A percentile compares a stretch with the other conserved stretches of the same genome.
Evolutionary conservation across 257 asterid genomes (phyloP).

Genomic region (Perilla frutescens): DNA sequence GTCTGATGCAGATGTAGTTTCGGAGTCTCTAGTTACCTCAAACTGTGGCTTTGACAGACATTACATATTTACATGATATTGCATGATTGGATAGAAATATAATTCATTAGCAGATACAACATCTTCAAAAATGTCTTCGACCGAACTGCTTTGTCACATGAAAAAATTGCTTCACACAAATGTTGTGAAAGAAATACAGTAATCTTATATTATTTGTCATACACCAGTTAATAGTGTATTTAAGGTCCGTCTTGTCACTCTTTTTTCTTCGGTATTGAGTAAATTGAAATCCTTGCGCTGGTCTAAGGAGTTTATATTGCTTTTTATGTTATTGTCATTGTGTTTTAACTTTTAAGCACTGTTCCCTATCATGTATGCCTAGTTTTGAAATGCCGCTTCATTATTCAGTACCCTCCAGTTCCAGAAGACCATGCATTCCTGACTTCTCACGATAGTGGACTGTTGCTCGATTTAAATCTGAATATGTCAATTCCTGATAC

Average conservation of each 20-base stretch:
- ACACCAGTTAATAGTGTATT: background rate
- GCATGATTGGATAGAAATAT: background rate
- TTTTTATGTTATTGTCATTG: background rate
- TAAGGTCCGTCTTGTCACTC: background rate
- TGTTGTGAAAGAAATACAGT: too few relatives aligned
- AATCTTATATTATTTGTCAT: background rate
- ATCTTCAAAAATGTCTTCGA: background rate
- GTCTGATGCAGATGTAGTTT: background rate
- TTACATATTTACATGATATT: slow-evolving; percentile 7
- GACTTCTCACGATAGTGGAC: slow-evolving; percentile 60
- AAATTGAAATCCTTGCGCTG: slow-evolving; percentile 2
- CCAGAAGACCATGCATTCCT: slow-evolving; percentile 68
- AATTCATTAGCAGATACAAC: background rate
- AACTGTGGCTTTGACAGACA: background rate
- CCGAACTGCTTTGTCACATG: background rate
- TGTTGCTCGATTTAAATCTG: slow-evolving; percentile 58
- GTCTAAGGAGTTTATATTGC: background rate
- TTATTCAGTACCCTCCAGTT: slow-evolving; percentile 64
- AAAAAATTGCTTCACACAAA: slow-evolving; percentile 26
- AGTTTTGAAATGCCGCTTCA: background rate
- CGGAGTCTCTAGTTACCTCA: background rate
- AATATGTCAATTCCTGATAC: slow-evolving; percentile 72
- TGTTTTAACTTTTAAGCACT: background rate
- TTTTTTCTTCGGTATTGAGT: background rate
- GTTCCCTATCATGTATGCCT: background rate